Base-by-base conservation (phyloP, 2,329 filamentous ascomycete genomes). In the Cercospora berteroae region DNA sequence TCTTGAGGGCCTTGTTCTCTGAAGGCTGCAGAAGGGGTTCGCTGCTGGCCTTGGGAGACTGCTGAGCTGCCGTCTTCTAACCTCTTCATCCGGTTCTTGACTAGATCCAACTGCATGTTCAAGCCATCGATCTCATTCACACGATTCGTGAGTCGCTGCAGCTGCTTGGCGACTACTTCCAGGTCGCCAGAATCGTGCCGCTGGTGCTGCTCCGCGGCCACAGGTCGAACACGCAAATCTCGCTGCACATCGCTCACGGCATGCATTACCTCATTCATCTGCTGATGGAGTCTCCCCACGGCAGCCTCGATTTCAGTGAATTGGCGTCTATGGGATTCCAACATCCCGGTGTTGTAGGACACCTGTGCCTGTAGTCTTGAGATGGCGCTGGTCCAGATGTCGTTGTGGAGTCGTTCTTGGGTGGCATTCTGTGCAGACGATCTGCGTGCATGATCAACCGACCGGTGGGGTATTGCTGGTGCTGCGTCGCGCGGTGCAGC, bases 301-400 rank as follows among this genome's bases (percentile, higher is more conserved):
- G 76, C 76, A 13, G 79, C 77, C 65, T 81, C 79, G 63, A 84
- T 72, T 13, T 78, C 77, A 20, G 76, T 74, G n/a, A 83, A 76
- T 60, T 82, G 79, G 23, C 76, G 77, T 29, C 80, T 77, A 64
- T 83, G 76, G 25, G 73, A 76, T 29, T 80, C 77, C 42, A 81
- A 76, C 70, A 78, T 76, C 61, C 73, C 77, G 58, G 81, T 81
- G 71, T 83, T 83, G 69, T 81, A 80, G 10, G 81, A 80, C 29
- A 83, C 79, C 69, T 84, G 82, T n/a, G 80, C 80, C 70, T 84
- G 82, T 50, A 84, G 72, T 13, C 81, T 80, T 48, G 80, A 69
- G 44, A 83, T 77, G 58, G 80, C 80, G 67, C 81, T 80, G 44
- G 74, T 70, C 77, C 76, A 78, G 42, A 74, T 70, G 63, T 77